phyloP scores from a whole-genome alignment of 2,329 filamentous ascomycete species.

The Chrysoporthe deuterocubensis region DNA sequence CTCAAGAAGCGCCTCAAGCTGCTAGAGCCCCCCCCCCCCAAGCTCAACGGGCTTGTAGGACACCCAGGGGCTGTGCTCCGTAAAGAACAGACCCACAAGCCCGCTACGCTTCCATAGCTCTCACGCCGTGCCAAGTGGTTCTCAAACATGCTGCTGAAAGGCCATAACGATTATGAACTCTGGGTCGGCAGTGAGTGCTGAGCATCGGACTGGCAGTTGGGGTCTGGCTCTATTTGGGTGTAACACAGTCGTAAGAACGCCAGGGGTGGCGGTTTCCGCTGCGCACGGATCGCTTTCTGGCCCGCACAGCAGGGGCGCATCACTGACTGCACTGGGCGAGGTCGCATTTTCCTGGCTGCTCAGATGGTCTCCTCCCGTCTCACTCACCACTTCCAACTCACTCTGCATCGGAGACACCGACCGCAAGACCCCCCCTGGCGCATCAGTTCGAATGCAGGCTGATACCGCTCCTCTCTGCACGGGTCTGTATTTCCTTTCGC shows the following conservation, averaged over 20 bases:
- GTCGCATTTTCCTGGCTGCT: neutral
- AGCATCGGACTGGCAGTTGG: too few relatives aligned
- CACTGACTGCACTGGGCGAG: neutral
- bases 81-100: neutral
- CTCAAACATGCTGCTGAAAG: neutral
- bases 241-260: too few relatives aligned
- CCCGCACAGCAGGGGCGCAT: neutral
- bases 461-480: neutral
- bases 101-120: neutral
- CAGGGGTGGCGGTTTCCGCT: neutral
- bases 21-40: neutral
- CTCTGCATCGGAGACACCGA: conserved; percentile 8
- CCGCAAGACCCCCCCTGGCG: neutral
- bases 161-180: too few relatives aligned
- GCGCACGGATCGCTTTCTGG: neutral
- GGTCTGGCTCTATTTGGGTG: too few relatives aligned
- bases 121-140: neutral
- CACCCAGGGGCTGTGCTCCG: neutral
- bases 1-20: neutral
- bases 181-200: too few relatives aligned
- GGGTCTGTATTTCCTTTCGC: neutral
- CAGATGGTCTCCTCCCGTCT: neutral
- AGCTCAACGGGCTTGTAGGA: neutral
- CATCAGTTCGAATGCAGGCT: neutral
- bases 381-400: conserved; percentile 7